Evolutionary conservation across 495 filamentous ascomycete species (phyloP).

Genomic region (Xylaria cubensis): DNA sequence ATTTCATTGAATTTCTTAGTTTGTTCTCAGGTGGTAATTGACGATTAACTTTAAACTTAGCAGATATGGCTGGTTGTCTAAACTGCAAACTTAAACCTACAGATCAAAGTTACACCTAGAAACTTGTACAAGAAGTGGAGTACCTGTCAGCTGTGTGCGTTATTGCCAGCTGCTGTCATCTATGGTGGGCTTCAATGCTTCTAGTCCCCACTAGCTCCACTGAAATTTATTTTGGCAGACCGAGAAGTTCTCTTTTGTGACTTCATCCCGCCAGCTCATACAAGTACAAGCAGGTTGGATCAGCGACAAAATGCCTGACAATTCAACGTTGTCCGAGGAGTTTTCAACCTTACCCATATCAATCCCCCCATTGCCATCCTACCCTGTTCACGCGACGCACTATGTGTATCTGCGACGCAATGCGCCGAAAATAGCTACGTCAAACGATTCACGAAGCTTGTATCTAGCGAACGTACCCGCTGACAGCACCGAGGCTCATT

Average conservation of each 20-base stretch:
- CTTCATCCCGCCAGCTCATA: background rate
- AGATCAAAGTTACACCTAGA: background rate
- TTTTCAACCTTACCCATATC: slow-evolving; percentile 62
- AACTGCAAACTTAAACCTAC: background rate
- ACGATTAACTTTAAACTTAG: background rate
- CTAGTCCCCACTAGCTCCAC: slow-evolving; percentile 12
- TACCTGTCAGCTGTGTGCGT: background rate
- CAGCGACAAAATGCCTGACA: slow-evolving; percentile 11
- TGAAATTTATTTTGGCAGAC: slow-evolving; percentile 21
- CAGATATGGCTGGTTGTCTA: background rate
- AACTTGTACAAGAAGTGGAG: background rate
- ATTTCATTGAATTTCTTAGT: background rate
- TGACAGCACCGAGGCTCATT: slow-evolving; percentile 78
- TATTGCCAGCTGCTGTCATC: background rate
- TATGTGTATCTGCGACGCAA: slow-evolving; percentile 88
- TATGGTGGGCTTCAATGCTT: background rate
- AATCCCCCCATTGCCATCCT: slow-evolving; percentile 67
- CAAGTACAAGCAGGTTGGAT: background rate
- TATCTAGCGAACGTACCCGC: slow-evolving; percentile 89
- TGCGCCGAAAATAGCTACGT: slow-evolving; percentile 74
- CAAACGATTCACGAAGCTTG: slow-evolving; percentile 74
- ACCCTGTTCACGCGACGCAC: slow-evolving; percentile 68
- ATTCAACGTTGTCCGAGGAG: slow-evolving; percentile 37
- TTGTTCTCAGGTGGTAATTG: background rate
- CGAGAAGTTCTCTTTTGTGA: slow-evolving; percentile 10